Base-by-base conservation (phyloP, 2,329 filamentous ascomycete genomes). In the Ciborinia camelliae region DNA sequence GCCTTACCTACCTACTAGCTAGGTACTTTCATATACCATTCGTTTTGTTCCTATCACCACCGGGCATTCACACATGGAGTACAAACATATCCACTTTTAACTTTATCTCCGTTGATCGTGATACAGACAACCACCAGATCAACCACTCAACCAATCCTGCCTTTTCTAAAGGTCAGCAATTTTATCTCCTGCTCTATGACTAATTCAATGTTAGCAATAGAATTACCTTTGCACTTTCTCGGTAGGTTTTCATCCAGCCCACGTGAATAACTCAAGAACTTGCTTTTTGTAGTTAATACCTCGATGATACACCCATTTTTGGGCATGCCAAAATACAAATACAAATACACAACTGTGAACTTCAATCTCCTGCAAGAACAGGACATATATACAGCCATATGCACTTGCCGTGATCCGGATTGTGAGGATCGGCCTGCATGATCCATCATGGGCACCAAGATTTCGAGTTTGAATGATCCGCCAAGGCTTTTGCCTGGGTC, bases 381-480 rank as follows among this genome's bases (percentile, higher is more conserved):
- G n/a, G 55, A 48, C 28, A 59, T 59, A 47, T 35, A 47, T 8
- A 26, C 55, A n/a, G 35, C 4, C 28, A 47, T n/a, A 60, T 55
- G 48, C 53, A 61, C 43, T 35, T 54, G 28, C 28, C 14, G 15
- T n/a, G 8, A 26, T 59, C n/a, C 45, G 47, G 60, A 62, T 60
- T 67, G 70, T 68, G 65, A 66, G 35, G 64, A 54, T 62, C 43
- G 57, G 51, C 20, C 47, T 54, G 45, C 61, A 43, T 67, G 37
- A 55, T 32, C 62, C 28, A 65, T 48, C 54, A 75, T 75, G 73
- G 62, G 68, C 47, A 59, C 65, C 50, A 65, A 58, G 50, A 74
- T 85, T 47, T 86, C 86, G 7, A 81, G 88, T 69, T 74, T 86
- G 62, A 90, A 90, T 74, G 76, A 80, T 50, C 73, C 78, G 37